These are phyloP conservation scores for Hygrocybe coccinea DNA, from an alignment of 768 basidiomycete species.

Conservation along the genomic window DNA sequence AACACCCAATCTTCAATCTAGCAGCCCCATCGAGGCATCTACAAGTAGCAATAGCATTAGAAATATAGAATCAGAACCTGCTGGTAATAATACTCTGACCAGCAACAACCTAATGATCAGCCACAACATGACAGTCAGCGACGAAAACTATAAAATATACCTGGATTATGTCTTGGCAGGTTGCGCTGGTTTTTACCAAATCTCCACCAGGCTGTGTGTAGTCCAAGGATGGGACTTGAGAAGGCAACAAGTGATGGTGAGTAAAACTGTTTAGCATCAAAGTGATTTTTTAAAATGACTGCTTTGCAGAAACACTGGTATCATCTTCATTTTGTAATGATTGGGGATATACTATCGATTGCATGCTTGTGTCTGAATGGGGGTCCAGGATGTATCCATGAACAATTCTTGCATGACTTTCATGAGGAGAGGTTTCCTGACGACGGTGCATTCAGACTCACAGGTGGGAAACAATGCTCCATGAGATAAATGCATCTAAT, in stretches of 20 bases:
- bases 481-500: not conserved
- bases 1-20: too few relatives aligned
- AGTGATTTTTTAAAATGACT: not conserved
- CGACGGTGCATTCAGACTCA: not conserved
- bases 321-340: conserved; percentile 6
- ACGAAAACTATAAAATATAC: not conserved
- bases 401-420: not conserved
- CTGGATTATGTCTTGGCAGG: conserved; percentile 1
- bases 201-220: conserved; percentile 4
- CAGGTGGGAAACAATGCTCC: not conserved
- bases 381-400: conserved; percentile 2
- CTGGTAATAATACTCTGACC: too few relatives aligned
- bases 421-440: conserved; percentile 2
- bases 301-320: not conserved
- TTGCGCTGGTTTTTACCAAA: conserved; percentile 8
- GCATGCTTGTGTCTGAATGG: conserved; percentile 4
- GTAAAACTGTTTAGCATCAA: not conserved
- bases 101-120: too few relatives aligned
- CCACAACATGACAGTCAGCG: too few relatives aligned
- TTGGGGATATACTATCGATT: not conserved
- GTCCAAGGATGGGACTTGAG: conserved; percentile 13
- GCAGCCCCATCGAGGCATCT: too few relatives aligned
- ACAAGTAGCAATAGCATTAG: too few relatives aligned
- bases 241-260: not conserved
- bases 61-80: too few relatives aligned